A percentile compares a stretch with the other conserved stretches of the same genome.
These are phyloP conservation scores for Phanerodontia chrysosporium DNA, from an alignment of 768 basidiomycete genomes.

Conservation along the genomic window DNA sequence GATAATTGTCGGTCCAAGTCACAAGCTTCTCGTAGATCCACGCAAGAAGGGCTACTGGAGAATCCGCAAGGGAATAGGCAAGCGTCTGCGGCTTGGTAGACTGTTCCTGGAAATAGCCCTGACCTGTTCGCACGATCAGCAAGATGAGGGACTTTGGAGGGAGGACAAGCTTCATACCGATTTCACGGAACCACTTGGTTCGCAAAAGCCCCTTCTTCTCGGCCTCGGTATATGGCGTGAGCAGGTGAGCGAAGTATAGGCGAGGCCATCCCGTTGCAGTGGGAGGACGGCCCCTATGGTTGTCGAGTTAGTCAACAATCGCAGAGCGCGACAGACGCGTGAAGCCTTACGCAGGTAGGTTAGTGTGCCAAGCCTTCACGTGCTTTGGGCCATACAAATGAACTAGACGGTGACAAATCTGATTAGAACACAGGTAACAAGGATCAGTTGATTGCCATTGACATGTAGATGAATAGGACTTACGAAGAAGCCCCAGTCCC, in stretches of 20 bases:
- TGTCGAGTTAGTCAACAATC: neutral
- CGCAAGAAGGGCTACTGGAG: slow-evolving; percentile 43
- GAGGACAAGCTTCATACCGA: slow-evolving; percentile 6
- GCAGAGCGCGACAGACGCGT: no score
- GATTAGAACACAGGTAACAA: neutral
- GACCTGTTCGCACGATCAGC: slow-evolving; percentile 3
- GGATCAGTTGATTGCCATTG: neutral
- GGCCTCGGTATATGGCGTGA: slow-evolving; percentile 24
- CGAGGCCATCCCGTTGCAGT: slow-evolving; percentile 23
- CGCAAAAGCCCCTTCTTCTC: slow-evolving; percentile 25
- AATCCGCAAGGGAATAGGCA: slow-evolving; percentile 52
- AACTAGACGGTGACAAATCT: slow-evolving; percentile 35
- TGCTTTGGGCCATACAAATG: slow-evolving; percentile 35
- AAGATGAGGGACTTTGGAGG: no score
- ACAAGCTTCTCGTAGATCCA: slow-evolving; percentile 35
- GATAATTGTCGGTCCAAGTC: slow-evolving; percentile 40
- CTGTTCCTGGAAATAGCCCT: slow-evolving; percentile 30
- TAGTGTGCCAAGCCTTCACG: slow-evolving; percentile 51
- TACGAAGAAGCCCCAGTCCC: slow-evolving; percentile 39
- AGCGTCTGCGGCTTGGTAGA: slow-evolving; percentile 29
- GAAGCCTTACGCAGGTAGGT: slow-evolving; percentile 35
- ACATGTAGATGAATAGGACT: neutral
- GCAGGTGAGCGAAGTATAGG: slow-evolving; percentile 23
- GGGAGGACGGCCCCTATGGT: slow-evolving; percentile 22
- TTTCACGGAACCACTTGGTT: slow-evolving; percentile 13